Percentiles rank a stretch among this genome's conserved stretches.
Conservation (phyloP, 176 grass and related monocot species). For the Melocanna baccifera region DNA sequence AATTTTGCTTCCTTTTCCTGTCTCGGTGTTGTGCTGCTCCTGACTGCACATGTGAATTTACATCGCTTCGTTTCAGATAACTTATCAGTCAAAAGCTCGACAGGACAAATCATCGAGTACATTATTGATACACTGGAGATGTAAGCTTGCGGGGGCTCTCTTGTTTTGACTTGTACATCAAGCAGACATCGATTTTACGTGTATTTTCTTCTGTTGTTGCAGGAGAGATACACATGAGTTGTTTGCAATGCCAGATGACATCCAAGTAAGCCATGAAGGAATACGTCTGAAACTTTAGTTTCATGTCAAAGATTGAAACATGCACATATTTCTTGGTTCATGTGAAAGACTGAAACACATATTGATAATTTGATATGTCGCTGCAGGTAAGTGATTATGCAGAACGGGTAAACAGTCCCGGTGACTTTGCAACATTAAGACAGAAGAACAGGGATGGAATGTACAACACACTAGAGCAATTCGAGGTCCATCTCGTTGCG, state of each 20-base stretch:
- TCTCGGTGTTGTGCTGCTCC: not conserved
- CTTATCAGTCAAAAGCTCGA: slow-evolving; percentile 11
- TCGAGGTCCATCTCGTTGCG: slow-evolving; percentile 42
- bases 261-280: slow-evolving; percentile 36
- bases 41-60: not conserved
- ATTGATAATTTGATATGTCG: not conserved
- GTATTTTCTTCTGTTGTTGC: not conserved
- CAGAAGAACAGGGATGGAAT: slow-evolving; percentile 76
- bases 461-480: slow-evolving; percentile 58
- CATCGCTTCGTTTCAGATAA: slow-evolving; percentile 22
- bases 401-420: slow-evolving; percentile 54
- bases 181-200: not conserved
- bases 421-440: slow-evolving; percentile 65
- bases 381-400: slow-evolving; percentile 47
- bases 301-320: not conserved
- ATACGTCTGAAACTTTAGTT: not conserved
- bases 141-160: slow-evolving; percentile 25
- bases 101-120: slow-evolving; percentile 45
- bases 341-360: not conserved
- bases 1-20: not conserved
- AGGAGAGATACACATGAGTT: slow-evolving; percentile 64
- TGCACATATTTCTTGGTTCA: not conserved
- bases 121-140: slow-evolving; percentile 60
- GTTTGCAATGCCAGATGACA: slow-evolving; percentile 69
- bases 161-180: not conserved